Base-by-base conservation (phyloP, 2,329 filamentous ascomycete genomes). In the Aspergillus bombycis region DNA sequence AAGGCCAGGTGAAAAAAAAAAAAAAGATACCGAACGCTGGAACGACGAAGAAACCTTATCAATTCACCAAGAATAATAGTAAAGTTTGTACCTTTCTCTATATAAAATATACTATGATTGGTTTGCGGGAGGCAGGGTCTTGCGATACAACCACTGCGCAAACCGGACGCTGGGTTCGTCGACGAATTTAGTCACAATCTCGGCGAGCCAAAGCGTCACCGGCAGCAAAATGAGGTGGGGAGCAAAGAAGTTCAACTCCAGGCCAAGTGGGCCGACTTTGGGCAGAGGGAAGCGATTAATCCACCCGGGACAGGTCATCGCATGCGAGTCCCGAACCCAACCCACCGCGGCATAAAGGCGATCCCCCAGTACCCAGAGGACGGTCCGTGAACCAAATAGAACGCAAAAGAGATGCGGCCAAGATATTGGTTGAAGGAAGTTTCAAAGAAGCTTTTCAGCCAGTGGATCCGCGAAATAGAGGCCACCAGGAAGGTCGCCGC, bases 321-420 rank as follows among this genome's bases (percentile, higher is more conserved):
- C 71, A 65, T 88, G 83, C 16, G 79, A 76, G 1, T 81, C 76
- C 53, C 83, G 82, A 4, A 76, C 70, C 79, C 85, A 88, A 11
- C 89, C 89, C 0, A 82, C 81, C 9, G 86, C 86, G 6, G 84
- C 81, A 74, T 91, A 91, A 1, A 92, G 28, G 45, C 89, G 80
- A 71, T 91, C 87, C 4, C 87, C 88, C 1, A 90, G 58, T 0
- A 81, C 81, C 80, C 81, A 85, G 0, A 91, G 76, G 1, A 91
- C 74, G 0, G 88, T 0, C 88, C 88, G 67, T 91, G 88, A 12
- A 89, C 81, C 10, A 90, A 79, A 74, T 91, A 91, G 11, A 91
- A 77, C 1, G 85, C 81, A 71, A 85, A 91, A 0, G 86, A 89
- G 60, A 90, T 81, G 54, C 84, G 83, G 0, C 88, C 88, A 2